phyloP scores from a whole-genome alignment of 768 basidiomycete species.

The Lactarius sp. region DNA sequence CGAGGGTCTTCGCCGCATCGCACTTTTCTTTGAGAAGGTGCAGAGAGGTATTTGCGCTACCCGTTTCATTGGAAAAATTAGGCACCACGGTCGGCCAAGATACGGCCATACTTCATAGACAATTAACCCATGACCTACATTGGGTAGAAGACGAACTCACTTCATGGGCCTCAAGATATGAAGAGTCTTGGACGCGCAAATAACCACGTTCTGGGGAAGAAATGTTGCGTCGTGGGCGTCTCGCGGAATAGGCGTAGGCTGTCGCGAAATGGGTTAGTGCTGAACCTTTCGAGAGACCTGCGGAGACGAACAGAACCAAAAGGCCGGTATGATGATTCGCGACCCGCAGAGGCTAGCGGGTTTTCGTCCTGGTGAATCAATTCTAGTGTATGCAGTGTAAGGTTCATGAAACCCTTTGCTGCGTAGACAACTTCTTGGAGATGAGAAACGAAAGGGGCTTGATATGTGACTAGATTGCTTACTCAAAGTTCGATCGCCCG shows the following conservation, averaged over 20 bases:
- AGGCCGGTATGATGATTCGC: constrained; percentile 45
- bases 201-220: constrained; percentile 56
- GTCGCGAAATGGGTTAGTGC: background rate
- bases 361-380: constrained; percentile 40
- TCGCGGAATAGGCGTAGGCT: constrained; percentile 69
- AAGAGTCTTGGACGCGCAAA: constrained; percentile 61
- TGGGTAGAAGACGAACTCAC: constrained; percentile 38
- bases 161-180: constrained; percentile 62
- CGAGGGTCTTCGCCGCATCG: constrained; percentile 57
- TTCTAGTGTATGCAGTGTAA: constrained; percentile 58
- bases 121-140: background rate
- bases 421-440: constrained; percentile 57
- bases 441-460: constrained; percentile 1
- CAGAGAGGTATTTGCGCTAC: constrained; percentile 36
- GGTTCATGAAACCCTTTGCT: constrained; percentile 55
- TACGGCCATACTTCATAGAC: constrained; percentile 36
- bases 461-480: constrained; percentile 26
- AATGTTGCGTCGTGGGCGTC: constrained; percentile 60
- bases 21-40: constrained; percentile 53
- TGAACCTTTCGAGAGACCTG: background rate
- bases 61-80: constrained; percentile 43
- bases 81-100: constrained; percentile 50
- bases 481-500: constrained; percentile 57
- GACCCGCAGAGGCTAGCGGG: constrained; percentile 36
- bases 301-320: constrained; percentile 56